Conservation (phyloP, 176 grass and related monocot species). For the Eleusine indica region DNA sequence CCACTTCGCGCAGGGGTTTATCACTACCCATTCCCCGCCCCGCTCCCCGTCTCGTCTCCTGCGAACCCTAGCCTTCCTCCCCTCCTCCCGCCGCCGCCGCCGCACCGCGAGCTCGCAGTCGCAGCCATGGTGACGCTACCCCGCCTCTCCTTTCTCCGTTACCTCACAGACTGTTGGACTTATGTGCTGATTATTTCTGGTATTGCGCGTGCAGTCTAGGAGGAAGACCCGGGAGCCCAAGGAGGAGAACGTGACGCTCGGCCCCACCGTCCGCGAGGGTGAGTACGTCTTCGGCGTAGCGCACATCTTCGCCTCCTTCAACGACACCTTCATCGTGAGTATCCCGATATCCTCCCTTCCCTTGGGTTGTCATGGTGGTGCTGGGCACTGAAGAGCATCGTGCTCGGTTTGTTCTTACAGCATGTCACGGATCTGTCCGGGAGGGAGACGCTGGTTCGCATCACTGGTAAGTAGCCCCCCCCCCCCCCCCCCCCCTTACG, state of each 20-base stretch:
- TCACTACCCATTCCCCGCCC: background rate
- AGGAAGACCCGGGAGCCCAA: constrained; percentile 65
- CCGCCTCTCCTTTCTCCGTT: background rate
- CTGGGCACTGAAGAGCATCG: background rate
- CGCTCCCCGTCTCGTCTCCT: background rate
- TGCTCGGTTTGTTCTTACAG: constrained; percentile 45
- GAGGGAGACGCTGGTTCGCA: constrained; percentile 87
- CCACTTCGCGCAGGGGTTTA: constrained; percentile 16
- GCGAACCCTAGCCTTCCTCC: constrained; percentile 26
- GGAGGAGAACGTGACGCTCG: constrained; percentile 83
- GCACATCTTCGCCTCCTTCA: constrained; percentile 72
- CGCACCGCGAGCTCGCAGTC: background rate
- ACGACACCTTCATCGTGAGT: constrained; percentile 82
- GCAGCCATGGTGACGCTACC: constrained; percentile 39
- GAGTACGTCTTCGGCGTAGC: constrained; percentile 72
- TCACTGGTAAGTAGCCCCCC: constrained; percentile 56
- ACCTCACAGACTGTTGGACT: too few relatives aligned
- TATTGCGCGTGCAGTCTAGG: constrained; percentile 45
- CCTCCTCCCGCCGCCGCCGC: constrained; percentile 23
- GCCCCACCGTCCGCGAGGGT: constrained; percentile 66
- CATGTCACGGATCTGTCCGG: constrained; percentile 93
- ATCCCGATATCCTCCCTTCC: background rate
- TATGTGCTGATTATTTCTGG: background rate
- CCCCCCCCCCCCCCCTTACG: background rate
- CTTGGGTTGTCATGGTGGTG: background rate